These are phyloP conservation scores for Mortierella sp. DNA, from an alignment of 371 early-diverging fungal species.

Conservation along the genomic window DNA sequence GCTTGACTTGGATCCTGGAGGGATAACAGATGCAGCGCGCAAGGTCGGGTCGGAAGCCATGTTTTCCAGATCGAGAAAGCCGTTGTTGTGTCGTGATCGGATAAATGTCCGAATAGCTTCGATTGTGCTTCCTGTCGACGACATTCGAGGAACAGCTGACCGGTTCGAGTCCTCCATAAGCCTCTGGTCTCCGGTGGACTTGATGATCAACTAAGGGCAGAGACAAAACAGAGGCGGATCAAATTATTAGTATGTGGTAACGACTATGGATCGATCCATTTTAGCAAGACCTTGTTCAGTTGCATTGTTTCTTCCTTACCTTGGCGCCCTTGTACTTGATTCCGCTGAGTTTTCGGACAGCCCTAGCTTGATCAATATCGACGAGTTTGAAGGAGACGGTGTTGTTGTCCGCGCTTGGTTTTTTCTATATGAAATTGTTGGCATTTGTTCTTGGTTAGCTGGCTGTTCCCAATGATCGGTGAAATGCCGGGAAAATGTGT, in stretches of 20 bases:
- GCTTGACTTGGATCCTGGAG: slow-evolving; percentile 18
- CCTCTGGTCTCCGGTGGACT: slow-evolving; percentile 21
- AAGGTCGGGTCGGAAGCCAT: slow-evolving; percentile 29
- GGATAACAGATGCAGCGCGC: slow-evolving; percentile 23
- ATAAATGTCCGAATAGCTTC: slow-evolving; percentile 29
- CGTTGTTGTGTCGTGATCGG: slow-evolving; percentile 26
- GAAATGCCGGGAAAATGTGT: neutral
- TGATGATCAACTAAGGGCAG: slow-evolving; percentile 18
- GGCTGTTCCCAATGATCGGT: too few species aligned
- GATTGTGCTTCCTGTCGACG: slow-evolving; percentile 15
- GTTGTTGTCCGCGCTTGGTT: slow-evolving; percentile 1
- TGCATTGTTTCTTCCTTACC: neutral
- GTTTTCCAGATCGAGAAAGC: slow-evolving; percentile 32
- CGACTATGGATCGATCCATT: too few species aligned
- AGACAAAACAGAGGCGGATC: neutral
- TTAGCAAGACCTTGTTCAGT: neutral
- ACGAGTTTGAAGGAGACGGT: slow-evolving; percentile 23
- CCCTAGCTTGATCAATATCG: slow-evolving; percentile 17
- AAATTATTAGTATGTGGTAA: neutral
- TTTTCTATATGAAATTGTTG: slow-evolving; percentile 15
- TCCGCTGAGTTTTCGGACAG: slow-evolving; percentile 3
- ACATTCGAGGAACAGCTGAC: neutral
- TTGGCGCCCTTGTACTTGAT: slow-evolving; percentile 18
- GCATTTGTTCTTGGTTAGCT: neutral
- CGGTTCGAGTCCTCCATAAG: neutral